Percentiles rank a stretch among this genome's conserved stretches.
phyloP scores from a whole-genome alignment of 1,284 basidiomycete species.

The Sphaerobolus stellatus region DNA sequence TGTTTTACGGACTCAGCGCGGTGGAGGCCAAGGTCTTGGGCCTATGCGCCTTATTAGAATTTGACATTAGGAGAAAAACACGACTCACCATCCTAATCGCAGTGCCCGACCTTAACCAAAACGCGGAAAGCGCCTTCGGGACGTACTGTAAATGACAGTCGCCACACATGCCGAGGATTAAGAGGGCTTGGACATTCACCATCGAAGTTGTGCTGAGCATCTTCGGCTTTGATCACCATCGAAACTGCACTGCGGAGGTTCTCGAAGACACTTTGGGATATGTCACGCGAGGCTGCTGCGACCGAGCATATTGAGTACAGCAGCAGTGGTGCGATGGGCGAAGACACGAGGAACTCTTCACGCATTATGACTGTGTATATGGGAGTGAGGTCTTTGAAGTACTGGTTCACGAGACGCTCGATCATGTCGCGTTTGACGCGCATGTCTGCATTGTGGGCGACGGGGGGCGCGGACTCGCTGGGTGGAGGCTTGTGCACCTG shows the following conservation, averaged over 20 bases:
- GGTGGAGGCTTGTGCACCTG: slow-evolving; percentile 69
- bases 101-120: slow-evolving; percentile 74
- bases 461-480: slow-evolving; percentile 51
- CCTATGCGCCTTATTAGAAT: no score
- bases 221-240: slow-evolving; percentile 82
- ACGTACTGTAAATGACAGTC: slow-evolving; percentile 80
- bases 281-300: slow-evolving; percentile 81
- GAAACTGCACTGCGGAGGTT: slow-evolving; percentile 84
- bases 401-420: slow-evolving; percentile 84
- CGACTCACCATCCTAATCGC: slow-evolving; percentile 92
- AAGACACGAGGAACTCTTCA: slow-evolving; percentile 75
- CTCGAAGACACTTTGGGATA: slow-evolving; percentile 82
- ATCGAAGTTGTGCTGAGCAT: slow-evolving; percentile 85
- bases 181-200: slow-evolving; percentile 85
- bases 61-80: no score
- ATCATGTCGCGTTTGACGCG: slow-evolving; percentile 77
- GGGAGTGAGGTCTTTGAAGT: slow-evolving; percentile 85
- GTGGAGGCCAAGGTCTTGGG: slow-evolving; percentile 90
- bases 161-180: slow-evolving; percentile 80
- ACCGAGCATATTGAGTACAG: slow-evolving; percentile 93
- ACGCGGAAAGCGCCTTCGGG: slow-evolving; percentile 69
- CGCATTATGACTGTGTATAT: slow-evolving; percentile 85
- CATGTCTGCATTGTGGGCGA: slow-evolving; percentile 63
- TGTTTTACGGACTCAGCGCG: slow-evolving; percentile 80
- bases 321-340: slow-evolving; percentile 75